These are phyloP conservation scores for Candida berthetii DNA, from an alignment of 805 yeast genomes.

Conservation along the genomic window DNA sequence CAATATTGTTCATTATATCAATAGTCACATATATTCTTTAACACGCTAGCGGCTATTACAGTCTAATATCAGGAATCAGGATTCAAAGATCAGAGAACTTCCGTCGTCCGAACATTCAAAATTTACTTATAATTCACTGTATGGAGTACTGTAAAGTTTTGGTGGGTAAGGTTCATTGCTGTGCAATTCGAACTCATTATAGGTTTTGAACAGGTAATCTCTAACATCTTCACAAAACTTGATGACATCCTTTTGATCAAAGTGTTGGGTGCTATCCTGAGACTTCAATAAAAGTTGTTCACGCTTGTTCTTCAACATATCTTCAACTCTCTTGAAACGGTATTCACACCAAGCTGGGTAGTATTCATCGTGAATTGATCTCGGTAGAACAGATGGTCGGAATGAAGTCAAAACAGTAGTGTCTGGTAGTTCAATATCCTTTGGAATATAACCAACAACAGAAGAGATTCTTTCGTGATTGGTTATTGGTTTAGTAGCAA, in stretches of 20 bases:
- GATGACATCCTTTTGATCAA: slow-evolving; percentile 12
- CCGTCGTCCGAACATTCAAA: no score
- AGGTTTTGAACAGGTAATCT: slow-evolving; percentile 10
- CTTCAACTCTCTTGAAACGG: slow-evolving; percentile 4
- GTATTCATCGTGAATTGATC: slow-evolving; percentile 8
- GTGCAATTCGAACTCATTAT: slow-evolving; percentile 14
- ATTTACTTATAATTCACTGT: background rate
- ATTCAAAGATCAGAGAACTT: no score
- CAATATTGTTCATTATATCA: no score
- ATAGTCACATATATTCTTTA: no score
- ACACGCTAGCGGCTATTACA: no score
- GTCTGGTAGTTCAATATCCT: slow-evolving; percentile 13
- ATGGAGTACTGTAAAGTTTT: background rate
- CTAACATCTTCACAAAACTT: slow-evolving; percentile 12
- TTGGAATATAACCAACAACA: slow-evolving; percentile 24
- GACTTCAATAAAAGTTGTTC: background rate
- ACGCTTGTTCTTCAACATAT: background rate
- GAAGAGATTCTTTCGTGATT: slow-evolving; percentile 24
- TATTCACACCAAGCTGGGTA: slow-evolving; percentile 16
- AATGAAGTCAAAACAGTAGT: slow-evolving; percentile 21
- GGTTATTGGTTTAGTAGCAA: slow-evolving; percentile 18
- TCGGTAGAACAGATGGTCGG: slow-evolving; percentile 7
- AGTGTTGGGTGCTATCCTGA: slow-evolving; percentile 1
- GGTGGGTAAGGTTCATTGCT: background rate
- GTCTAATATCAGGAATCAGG: no score